A percentile compares a stretch with the other conserved stretches of the same genome.
Evolutionary conservation across 192 early-diverging fungal genomes (phyloP).

Genomic region (Backusella parvicylindrica): DNA sequence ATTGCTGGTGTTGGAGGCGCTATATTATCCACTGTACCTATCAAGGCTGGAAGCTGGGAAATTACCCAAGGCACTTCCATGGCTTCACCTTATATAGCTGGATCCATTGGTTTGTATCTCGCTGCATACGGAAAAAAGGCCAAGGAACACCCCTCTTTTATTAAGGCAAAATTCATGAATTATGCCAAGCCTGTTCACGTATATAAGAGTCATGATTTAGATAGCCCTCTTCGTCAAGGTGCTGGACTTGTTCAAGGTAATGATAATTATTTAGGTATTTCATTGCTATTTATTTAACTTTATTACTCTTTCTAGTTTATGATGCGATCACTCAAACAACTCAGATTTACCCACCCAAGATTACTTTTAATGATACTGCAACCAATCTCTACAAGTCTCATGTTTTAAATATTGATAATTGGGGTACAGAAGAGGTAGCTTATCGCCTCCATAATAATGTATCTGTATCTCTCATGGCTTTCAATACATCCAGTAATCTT

Average conservation of each 20-base stretch:
- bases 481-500: slow-evolving; percentile 8
- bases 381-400: slow-evolving; percentile 24
- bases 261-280: too few species aligned
- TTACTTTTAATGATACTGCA: slow-evolving; percentile 51
- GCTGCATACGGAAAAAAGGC: slow-evolving; percentile 20
- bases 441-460: slow-evolving; percentile 37
- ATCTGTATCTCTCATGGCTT: slow-evolving; percentile 37
- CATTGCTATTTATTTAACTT: too few species aligned
- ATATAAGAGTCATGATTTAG: not conserved
- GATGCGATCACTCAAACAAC: slow-evolving; percentile 32
- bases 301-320: slow-evolving; percentile 27
- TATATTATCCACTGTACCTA: slow-evolving; percentile 40
- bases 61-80: slow-evolving; percentile 47
- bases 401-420: slow-evolving; percentile 42
- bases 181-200: slow-evolving; percentile 7
- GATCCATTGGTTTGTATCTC: slow-evolving; percentile 44
- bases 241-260: slow-evolving; percentile 51
- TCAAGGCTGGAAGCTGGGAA: not conserved
- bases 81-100: slow-evolving; percentile 58
- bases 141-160: slow-evolving; percentile 17
- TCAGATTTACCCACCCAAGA: slow-evolving; percentile 38
- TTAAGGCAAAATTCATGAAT: slow-evolving; percentile 34
- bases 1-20: slow-evolving; percentile 44
- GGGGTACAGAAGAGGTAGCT: slow-evolving; percentile 28
- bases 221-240: slow-evolving; percentile 42